Base-by-base conservation (phyloP, 2,329 filamentous ascomycete genomes). In the Leptographium lundbergii region DNA sequence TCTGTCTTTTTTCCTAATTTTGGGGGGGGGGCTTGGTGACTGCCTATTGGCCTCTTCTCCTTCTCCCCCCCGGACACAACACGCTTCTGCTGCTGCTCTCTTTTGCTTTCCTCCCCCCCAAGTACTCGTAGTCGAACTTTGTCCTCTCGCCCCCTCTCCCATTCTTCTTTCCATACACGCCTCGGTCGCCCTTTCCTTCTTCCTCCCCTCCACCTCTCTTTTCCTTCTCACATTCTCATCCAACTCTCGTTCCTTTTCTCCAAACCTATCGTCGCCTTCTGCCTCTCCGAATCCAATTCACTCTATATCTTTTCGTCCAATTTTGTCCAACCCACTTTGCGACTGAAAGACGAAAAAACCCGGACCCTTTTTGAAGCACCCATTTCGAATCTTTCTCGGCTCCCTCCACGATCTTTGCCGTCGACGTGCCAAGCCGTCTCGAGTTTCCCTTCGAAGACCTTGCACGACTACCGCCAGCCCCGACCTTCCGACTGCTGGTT, bases 1-100 rank as follows among this genome's bases (percentile, higher is more conserved):
- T 42, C 39, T 60, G 48, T 51, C 59, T 56, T 48, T 29, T 61
- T 48, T 60, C 56, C 58, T 53, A 54, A 58, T 53, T 53, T 50
- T 61, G 34, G 51, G 50, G 50, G 50, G 50, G 50, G 45, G 45
- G 45, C 14, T 19, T 19, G 50, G 50, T 4, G 29, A n/a, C 14
- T 36, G 29, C 32, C 32, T 54, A 58, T 61, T 60, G 54, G 61
- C 53, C 45, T n/a, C 36, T 61, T 22, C 32, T 51, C 45, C 50
- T 50, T 56, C 29, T 52, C 55, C 51, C 54, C 54, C 54, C 54
- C 19, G 17, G 36, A 56, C 54, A 29, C 54, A 56, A 48, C 54
- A 48, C 39, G 39, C 39, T 27, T 34, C 51, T 54, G 29, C 19
- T 54, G 9, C 29, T 36, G 19, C 29, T 56, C 39, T 56, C 36